phyloP scores from a whole-genome alignment of 1,139 yeast genomes.

The Spencermartinsiella ligniputridi region DNA sequence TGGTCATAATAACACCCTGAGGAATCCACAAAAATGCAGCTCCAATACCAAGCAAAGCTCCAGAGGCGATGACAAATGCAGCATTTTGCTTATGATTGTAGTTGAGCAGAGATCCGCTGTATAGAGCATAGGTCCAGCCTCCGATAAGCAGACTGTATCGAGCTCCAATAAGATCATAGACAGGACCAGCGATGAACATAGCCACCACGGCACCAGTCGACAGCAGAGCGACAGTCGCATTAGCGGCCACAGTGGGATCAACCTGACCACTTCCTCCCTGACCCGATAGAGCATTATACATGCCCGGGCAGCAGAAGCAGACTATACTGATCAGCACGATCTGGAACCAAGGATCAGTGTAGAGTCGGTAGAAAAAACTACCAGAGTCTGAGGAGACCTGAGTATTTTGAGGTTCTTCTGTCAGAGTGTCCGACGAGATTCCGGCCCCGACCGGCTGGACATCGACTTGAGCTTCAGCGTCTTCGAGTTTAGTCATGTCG shows the following conservation, averaged over 20 bases:
- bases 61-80: conserved; percentile 56
- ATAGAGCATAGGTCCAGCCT: conserved; percentile 54
- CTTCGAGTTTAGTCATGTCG: background rate
- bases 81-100: conserved; percentile 46
- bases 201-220: conserved; percentile 46
- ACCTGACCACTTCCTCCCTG: conserved; percentile 48
- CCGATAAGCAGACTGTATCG: conserved; percentile 48
- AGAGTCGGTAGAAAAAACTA: background rate
- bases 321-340: conserved; percentile 27
- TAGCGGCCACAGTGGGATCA: conserved; percentile 41
- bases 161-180: conserved; percentile 52
- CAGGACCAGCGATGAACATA: conserved; percentile 57
- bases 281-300: conserved; percentile 52
- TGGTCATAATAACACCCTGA: conserved; percentile 49
- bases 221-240: conserved; percentile 41
- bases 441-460: too few species aligned
- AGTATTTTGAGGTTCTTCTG: too few species aligned
- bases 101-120: conserved; percentile 51
- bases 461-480: background rate
- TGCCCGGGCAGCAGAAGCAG: conserved; percentile 40
- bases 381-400: too few species aligned
- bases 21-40: conserved; percentile 60
- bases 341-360: conserved; percentile 24
- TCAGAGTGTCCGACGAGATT: too few species aligned
- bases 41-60: conserved; percentile 57